Base-by-base conservation (phyloP, 2,329 filamentous ascomycete genomes). In the Beauveria sp. region DNA sequence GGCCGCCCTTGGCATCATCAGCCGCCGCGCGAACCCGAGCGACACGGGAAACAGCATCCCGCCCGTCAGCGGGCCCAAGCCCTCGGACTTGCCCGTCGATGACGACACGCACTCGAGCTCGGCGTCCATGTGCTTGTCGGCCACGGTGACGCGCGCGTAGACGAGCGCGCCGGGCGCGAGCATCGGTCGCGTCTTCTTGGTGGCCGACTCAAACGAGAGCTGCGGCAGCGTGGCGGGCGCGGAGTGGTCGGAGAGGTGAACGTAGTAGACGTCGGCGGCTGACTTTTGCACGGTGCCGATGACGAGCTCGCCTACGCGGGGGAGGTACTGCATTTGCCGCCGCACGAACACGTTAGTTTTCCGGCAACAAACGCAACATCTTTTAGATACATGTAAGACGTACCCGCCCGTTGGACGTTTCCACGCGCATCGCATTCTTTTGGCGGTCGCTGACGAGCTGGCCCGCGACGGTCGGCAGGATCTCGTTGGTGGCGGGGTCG, bases 41-140 rank as follows among this genome's bases (percentile, higher is more conserved):
- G 89, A 93, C 37, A 97, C 80, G 64, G 85, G 79, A 69, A 92
- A 97, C 28, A 96, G 75, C 89, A 96, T 97, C 14, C 94, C 94
- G 9, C 88, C 91, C 3, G 81, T 85, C 56, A 99, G 75, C 7
- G 90, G 90, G 0, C 94, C 94, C 18, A 97, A 79, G 0, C 93
- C 93, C 52, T 97, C 92, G 2, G 89, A 82, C 70, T 96, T 96
- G 28, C 93, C 93, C 0, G 92, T 97, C 1, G 88, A 83, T 0
- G 90, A 82, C 64, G 92, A 91, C 50, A 96, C 88, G 72, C 94
- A 97, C 69, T 96, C 91, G 50, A 99, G 79, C 76, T 97, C 94
- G 1, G 91, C 83, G 70, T 97, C 91, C 77, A 92, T 91, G 73
- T 92, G 89, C 65, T 88, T 87, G 69, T 91, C 88, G 20, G 90